These are phyloP conservation scores for Pinus tabuliformis DNA, from an alignment of 75 land plant species.

Conservation along the genomic window DNA sequence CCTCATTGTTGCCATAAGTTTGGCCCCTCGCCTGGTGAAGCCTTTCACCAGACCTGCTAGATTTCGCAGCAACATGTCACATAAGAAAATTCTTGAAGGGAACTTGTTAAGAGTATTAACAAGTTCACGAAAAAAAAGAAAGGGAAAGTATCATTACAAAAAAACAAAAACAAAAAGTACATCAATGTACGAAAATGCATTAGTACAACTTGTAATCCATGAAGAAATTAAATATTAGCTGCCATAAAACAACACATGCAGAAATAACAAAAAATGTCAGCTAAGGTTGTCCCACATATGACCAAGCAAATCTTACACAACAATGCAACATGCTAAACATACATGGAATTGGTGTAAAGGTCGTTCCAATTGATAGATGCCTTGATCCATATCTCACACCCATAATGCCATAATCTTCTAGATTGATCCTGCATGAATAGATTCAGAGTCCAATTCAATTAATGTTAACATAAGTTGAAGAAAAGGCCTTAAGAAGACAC, in stretches of 20 bases:
- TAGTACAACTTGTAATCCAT: neutral
- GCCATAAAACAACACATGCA: neutral
- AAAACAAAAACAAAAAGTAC: neutral
- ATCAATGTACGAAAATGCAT: neutral
- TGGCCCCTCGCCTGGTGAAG: too few relatives aligned
- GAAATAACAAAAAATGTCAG: neutral
- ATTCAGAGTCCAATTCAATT: neutral
- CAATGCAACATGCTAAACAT: conserved; percentile 10
- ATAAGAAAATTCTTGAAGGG: too few relatives aligned
- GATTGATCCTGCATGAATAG: conserved; percentile 28
- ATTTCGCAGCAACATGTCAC: too few relatives aligned
- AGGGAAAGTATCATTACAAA: neutral
- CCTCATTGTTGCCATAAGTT: too few relatives aligned
- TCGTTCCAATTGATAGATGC: conserved; percentile 53
- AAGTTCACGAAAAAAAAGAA: neutral
- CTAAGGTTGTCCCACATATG: neutral
- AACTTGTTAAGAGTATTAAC: neutral
- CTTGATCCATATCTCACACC: conserved; percentile 72
- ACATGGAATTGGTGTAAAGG: conserved; percentile 47
- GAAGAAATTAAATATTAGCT: neutral
- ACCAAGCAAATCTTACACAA: neutral
- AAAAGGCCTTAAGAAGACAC: neutral
- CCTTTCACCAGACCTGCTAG: too few relatives aligned
- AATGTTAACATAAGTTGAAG: neutral
- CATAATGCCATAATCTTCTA: conserved; percentile 62